These are phyloP conservation scores for Ustilaginoidea virens DNA, from an alignment of 2,329 filamentous ascomycete species.

Conservation along the genomic window DNA sequence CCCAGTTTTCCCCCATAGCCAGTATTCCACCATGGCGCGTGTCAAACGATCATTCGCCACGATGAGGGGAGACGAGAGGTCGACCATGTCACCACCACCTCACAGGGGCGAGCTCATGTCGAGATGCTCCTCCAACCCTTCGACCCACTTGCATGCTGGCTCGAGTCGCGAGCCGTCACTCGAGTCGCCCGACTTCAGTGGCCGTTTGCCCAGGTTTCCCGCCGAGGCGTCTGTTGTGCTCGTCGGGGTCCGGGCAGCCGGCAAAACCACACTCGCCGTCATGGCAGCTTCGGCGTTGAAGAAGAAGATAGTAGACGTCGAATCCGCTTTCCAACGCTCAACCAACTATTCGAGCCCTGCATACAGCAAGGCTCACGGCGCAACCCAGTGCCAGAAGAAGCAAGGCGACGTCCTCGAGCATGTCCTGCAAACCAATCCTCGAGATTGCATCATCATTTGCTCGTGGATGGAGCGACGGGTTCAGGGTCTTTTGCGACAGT, in stretches of 20 bases:
- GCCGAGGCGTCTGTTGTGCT: conserved; percentile 56
- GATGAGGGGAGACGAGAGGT: conserved; percentile 16
- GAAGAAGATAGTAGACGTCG: conserved; percentile 52
- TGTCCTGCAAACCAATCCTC: conserved; percentile 41
- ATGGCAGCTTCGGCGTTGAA: conserved; percentile 59
- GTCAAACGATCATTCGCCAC: conserved; percentile 24
- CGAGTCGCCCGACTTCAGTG: conserved; percentile 10
- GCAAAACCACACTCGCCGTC: conserved; percentile 61
- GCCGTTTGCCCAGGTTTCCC: conserved; percentile 27
- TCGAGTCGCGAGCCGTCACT: conserved; percentile 12
- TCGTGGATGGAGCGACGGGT: conserved; percentile 53
- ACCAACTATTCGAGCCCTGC: conserved; percentile 45
- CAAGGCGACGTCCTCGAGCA: conserved; percentile 47
- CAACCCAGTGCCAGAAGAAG: conserved; percentile 44
- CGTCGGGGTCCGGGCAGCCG: conserved; percentile 56
- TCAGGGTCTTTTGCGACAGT: conserved; percentile 44
- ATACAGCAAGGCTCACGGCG: conserved; percentile 49
- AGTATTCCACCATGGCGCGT: conserved; percentile 16
- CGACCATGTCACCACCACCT: conserved; percentile 5
- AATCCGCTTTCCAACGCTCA: conserved; percentile 49
- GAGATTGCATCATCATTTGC: conserved; percentile 54
- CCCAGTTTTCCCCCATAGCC: too few relatives aligned
- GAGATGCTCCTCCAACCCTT: not conserved
- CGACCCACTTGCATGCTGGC: too few relatives aligned
- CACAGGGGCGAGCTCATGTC: conserved; percentile 1